A percentile compares a stretch with the other conserved stretches of the same genome.
Evolutionary conservation across 768 basidiomycete species (phyloP).

Genomic region (Cyclocybe aegerita): DNA sequence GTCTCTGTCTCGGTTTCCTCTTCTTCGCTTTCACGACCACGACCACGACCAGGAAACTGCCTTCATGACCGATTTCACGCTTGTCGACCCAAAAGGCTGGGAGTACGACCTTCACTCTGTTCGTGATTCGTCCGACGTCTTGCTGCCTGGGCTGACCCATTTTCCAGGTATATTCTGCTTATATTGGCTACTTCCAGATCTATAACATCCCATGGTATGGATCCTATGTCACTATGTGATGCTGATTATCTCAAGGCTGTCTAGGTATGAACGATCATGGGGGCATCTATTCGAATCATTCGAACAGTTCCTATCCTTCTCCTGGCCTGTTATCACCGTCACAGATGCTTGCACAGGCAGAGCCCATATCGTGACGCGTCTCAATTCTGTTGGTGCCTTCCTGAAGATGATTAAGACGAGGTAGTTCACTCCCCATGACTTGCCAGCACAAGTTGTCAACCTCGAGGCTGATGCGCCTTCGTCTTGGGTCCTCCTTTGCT

Average conservation of each 20-base stretch:
- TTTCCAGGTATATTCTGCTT: slow-evolving; percentile 63
- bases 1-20: slow-evolving; percentile 1
- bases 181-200: slow-evolving; percentile 76
- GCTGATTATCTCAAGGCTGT: slow-evolving; percentile 3
- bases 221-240: neutral
- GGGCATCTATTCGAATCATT: slow-evolving; percentile 77
- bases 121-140: slow-evolving; percentile 4
- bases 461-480: slow-evolving; percentile 4
- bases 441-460: neutral
- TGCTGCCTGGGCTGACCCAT: slow-evolving; percentile 1
- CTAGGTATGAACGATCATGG: slow-evolving; percentile 81
- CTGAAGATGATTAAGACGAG: slow-evolving; percentile 85
- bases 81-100: slow-evolving; percentile 79
- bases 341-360: slow-evolving; percentile 71
- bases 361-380: slow-evolving; percentile 79
- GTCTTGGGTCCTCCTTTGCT: no score
- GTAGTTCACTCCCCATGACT: slow-evolving; percentile 29
- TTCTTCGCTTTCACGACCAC: slow-evolving; percentile 2
- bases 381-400: slow-evolving; percentile 70
- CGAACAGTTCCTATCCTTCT: slow-evolving; percentile 76
- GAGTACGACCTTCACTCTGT: slow-evolving; percentile 76
- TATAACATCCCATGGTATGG: slow-evolving; percentile 65
- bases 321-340: slow-evolving; percentile 80
- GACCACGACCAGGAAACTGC: slow-evolving; percentile 1
- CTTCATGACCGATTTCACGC: slow-evolving; percentile 58